These are phyloP conservation scores for Tylopilus orsonianus DNA, from an alignment of 1,284 basidiomycete species.

Conservation along the genomic window DNA sequence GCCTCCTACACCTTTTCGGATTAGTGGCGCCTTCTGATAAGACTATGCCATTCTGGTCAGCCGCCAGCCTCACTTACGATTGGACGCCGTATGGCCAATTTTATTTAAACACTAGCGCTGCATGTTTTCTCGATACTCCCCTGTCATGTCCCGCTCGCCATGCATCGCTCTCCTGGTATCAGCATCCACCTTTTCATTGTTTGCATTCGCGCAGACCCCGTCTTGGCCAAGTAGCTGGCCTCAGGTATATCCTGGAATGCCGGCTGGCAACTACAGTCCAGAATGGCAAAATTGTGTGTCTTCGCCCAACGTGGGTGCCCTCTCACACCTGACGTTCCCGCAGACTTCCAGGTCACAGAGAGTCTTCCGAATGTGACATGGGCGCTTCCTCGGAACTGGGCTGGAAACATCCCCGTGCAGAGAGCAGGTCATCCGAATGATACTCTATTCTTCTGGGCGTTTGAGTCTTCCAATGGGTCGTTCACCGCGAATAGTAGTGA, in stretches of 20 bases:
- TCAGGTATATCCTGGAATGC: constrained; percentile 30
- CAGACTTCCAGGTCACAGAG: constrained; percentile 57
- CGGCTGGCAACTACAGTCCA: constrained; percentile 48
- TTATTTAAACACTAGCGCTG: too few relatives aligned
- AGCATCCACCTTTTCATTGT: background rate
- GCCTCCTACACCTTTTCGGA: background rate
- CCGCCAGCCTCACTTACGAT: background rate
- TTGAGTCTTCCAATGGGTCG: constrained; percentile 61
- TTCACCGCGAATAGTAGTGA: constrained; percentile 46
- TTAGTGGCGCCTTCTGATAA: background rate
- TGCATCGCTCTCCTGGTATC: constrained; percentile 6
- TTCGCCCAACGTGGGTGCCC: constrained; percentile 30
- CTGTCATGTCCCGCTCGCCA: constrained; percentile 10
- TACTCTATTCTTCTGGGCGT: constrained; percentile 65
- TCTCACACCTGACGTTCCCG: constrained; percentile 41
- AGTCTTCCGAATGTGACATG: constrained; percentile 66
- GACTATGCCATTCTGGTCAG: background rate
- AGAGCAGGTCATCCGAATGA: constrained; percentile 61
- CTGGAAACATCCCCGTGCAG: constrained; percentile 68
- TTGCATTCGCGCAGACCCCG: constrained; percentile 12
- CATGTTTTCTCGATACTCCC: too few relatives aligned
- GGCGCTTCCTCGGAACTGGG: constrained; percentile 52
- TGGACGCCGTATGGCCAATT: too few relatives aligned
- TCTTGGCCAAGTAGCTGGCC: constrained; percentile 26
- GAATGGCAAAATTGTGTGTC: constrained; percentile 61